These are phyloP conservation scores for Cercospora janseana DNA, from an alignment of 2,329 filamentous ascomycete genomes.

Conservation along the genomic window DNA sequence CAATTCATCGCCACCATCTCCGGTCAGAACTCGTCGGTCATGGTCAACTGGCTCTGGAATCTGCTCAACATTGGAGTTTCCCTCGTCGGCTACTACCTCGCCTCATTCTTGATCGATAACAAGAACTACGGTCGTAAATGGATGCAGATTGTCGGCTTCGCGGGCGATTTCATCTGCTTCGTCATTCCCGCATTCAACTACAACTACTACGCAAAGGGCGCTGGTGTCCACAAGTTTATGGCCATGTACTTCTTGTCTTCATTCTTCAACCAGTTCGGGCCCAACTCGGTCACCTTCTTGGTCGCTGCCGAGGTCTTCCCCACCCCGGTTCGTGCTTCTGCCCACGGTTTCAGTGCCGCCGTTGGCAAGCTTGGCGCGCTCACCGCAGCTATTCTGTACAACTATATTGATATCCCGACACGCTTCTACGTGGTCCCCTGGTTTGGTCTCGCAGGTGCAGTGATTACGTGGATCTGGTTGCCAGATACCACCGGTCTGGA, in stretches of 20 bases:
- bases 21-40: conserved; percentile 59
- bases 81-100: conserved; percentile 83
- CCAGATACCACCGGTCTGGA: conserved; percentile 97
- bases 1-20: conserved; percentile 85
- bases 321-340: conserved; percentile 85
- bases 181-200: conserved; percentile 86
- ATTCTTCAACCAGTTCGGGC: conserved; percentile 99
- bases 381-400: conserved; percentile 83
- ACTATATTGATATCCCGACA: conserved; percentile 81
- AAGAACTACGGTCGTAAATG: conserved; percentile 93
- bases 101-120: conserved; percentile 87
- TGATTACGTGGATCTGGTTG: conserved; percentile 80
- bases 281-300: conserved; percentile 94
- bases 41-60: conserved; percentile 90
- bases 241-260: conserved; percentile 97
- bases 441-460: conserved; percentile 85
- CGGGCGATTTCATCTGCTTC: conserved; percentile 92
- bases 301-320: conserved; percentile 96
- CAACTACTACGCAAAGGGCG: conserved; percentile 71
- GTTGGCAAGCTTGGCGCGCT: conserved; percentile 86
- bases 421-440: conserved; percentile 93
- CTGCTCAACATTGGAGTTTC: conserved; percentile 86
- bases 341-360: conserved; percentile 92
- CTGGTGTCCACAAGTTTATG: conserved; percentile 84
- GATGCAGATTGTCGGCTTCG: conserved; percentile 94